Evolutionary conservation across 1,139 yeast genomes (phyloP).

Genomic region (Hemisphaericaspora subhashii): DNA sequence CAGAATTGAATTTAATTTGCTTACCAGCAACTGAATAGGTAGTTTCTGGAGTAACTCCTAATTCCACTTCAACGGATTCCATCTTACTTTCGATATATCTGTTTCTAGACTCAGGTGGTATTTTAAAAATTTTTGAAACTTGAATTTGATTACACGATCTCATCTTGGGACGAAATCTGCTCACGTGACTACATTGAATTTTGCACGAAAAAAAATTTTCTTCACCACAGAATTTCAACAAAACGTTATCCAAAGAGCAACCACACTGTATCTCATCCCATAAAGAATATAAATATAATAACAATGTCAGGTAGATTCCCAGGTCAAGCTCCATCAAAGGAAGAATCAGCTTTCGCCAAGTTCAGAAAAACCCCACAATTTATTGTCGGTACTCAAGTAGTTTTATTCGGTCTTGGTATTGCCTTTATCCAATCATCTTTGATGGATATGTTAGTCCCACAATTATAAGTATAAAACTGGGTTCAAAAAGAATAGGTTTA

Average conservation of each 20-base stretch:
- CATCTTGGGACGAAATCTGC: too few species aligned
- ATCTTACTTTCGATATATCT: conserved; percentile 12
- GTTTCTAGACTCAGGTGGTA: neutral
- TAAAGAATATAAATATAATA: neutral
- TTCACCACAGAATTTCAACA: too few species aligned
- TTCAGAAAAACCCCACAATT: conserved; percentile 62
- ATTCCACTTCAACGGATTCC: conserved; percentile 27
- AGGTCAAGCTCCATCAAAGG: conserved; percentile 22
- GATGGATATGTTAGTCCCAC: conserved; percentile 82
- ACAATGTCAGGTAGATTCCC: conserved; percentile 29
- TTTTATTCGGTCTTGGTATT: conserved; percentile 70
- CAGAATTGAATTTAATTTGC: conserved; percentile 72
- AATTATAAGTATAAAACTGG: conserved; percentile 39
- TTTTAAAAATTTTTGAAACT: neutral
- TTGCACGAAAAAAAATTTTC: too few species aligned
- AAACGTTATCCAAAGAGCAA: too few species aligned
- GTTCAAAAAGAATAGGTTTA: neutral
- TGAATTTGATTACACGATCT: too few species aligned
- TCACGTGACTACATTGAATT: too few species aligned
- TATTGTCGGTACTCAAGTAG: conserved; percentile 62
- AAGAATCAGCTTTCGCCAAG: conserved; percentile 43
- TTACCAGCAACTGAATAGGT: conserved; percentile 69
- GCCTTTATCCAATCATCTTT: conserved; percentile 73
- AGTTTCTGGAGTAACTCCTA: conserved; percentile 30
- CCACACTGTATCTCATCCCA: neutral